phyloP scores from a whole-genome alignment of 2,329 filamentous ascomycete species.

The Pseudogymnoascus sp. region DNA sequence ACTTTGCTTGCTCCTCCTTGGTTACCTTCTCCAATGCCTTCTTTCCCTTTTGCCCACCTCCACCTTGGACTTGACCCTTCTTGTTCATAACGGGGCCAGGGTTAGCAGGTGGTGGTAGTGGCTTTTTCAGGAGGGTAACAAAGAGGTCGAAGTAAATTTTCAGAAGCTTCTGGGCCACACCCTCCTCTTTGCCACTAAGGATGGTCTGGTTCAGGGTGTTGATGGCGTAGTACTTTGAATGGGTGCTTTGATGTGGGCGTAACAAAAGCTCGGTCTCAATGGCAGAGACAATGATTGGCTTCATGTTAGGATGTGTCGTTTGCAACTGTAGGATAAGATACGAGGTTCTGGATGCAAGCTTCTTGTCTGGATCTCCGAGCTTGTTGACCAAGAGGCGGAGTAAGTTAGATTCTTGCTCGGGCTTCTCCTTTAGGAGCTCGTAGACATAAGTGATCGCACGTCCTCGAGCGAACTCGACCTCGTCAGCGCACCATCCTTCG shows the following conservation, averaged over 20 bases:
- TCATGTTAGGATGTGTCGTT: slow-evolving; percentile 87
- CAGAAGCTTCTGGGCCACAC: slow-evolving; percentile 70
- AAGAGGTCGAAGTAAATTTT: slow-evolving; percentile 92
- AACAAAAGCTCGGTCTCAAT: slow-evolving; percentile 86
- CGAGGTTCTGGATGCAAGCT: slow-evolving; percentile 87
- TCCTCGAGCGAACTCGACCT: slow-evolving; percentile 86
- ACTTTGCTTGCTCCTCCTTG: slow-evolving; percentile 32
- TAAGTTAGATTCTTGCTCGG: slow-evolving; percentile 93
- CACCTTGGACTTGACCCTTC: slow-evolving; percentile 43
- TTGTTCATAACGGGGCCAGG: slow-evolving; percentile 38
- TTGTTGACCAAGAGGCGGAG: slow-evolving; percentile 91
- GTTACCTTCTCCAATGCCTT: slow-evolving; percentile 36
- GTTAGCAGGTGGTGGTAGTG: slow-evolving; percentile 27
- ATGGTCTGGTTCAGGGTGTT: slow-evolving; percentile 98
- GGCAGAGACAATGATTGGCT: slow-evolving; percentile 71
- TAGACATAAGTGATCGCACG: slow-evolving; percentile 86
- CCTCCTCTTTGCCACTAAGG: slow-evolving; percentile 72
- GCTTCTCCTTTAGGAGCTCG: slow-evolving; percentile 86
- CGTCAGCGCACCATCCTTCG: slow-evolving; percentile 88
- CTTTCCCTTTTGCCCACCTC: slow-evolving; percentile 42
- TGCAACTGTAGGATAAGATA: slow-evolving; percentile 90
- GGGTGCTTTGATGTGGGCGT: slow-evolving; percentile 74
- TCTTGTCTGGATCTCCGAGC: slow-evolving; percentile 87
- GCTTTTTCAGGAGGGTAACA: slow-evolving; percentile 64
- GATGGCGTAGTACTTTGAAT: slow-evolving; percentile 90